phyloP scores from a whole-genome alignment of 73 alveolate genomes.

The Uronychia binucleata region DNA sequence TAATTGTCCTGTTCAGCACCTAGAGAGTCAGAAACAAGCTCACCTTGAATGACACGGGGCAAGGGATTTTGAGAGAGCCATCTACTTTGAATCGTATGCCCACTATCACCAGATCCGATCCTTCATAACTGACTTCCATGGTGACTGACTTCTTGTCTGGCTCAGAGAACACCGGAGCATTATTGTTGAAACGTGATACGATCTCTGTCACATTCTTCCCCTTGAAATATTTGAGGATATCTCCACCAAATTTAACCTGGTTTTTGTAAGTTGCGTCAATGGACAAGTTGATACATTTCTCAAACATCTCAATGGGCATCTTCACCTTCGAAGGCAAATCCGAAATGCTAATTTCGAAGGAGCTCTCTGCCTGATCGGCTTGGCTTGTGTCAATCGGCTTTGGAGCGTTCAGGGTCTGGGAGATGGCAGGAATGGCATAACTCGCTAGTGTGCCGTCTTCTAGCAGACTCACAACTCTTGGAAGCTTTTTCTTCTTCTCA shows the following conservation, averaged over 20 bases:
- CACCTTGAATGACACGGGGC: not conserved
- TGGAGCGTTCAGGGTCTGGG: too few species aligned
- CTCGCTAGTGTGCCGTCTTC: too few species aligned
- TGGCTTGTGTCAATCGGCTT: too few species aligned
- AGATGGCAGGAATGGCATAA: too few species aligned
- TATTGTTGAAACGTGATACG: not conserved
- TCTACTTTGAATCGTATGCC: conserved; percentile 43
- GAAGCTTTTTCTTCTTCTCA: not conserved
- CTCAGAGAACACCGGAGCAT: conserved; percentile 10
- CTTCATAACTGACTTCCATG: conserved; percentile 21
- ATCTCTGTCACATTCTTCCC: conserved; percentile 17
- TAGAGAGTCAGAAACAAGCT: not conserved
- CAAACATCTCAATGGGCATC: conserved; percentile 56
- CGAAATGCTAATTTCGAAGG: too few species aligned
- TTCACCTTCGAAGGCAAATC: conserved; percentile 47
- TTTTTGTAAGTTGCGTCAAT: conserved; percentile 14
- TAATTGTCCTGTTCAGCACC: not conserved
- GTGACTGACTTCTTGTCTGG: conserved; percentile 15
- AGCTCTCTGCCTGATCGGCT: too few species aligned
- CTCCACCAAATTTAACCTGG: conserved; percentile 23
- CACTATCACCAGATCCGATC: conserved; percentile 12
- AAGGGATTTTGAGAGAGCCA: conserved; percentile 1
- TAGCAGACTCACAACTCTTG: not conserved
- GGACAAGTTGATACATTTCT: conserved; percentile 18
- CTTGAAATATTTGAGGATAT: conserved; percentile 16